Evolutionary conservation across 129 eudicot species (phyloP).

Genomic region (Tagetes patula): DNA sequence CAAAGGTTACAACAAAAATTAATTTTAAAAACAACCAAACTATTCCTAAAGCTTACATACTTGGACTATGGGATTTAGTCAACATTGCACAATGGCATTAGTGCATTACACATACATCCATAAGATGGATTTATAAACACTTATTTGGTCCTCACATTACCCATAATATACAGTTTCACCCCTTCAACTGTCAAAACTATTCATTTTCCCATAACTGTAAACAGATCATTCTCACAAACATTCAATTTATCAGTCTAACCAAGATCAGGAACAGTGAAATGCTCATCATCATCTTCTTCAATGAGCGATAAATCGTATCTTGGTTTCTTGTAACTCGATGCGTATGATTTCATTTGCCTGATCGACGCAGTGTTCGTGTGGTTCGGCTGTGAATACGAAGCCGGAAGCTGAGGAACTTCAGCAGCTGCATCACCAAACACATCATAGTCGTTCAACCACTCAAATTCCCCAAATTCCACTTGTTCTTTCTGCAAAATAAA

Average conservation of each 20-base stretch:
- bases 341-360: conserved; percentile 46
- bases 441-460: conserved; percentile 70
- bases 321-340: conserved; percentile 67
- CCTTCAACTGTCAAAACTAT: background rate
- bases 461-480: conserved; percentile 69
- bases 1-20: background rate
- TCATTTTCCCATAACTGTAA: background rate
- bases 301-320: conserved; percentile 53
- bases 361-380: conserved; percentile 36
- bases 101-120: background rate
- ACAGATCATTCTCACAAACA: background rate
- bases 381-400: conserved; percentile 44
- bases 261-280: conserved; percentile 91
- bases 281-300: conserved; percentile 77
- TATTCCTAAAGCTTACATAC: too few relatives aligned
- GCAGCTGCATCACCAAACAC: conserved; percentile 80
- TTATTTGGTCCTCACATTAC: background rate
- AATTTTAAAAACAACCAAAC: background rate
- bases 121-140: background rate
- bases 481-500: conserved; percentile 64
- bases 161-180: background rate
- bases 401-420: conserved; percentile 86
- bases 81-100: background rate
- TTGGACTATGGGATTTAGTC: too few relatives aligned
- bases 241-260: conserved; percentile 37